These are phyloP conservation scores for Suaeda aralocaspica DNA, from an alignment of 148 eudicot genomes.

Conservation along the genomic window DNA sequence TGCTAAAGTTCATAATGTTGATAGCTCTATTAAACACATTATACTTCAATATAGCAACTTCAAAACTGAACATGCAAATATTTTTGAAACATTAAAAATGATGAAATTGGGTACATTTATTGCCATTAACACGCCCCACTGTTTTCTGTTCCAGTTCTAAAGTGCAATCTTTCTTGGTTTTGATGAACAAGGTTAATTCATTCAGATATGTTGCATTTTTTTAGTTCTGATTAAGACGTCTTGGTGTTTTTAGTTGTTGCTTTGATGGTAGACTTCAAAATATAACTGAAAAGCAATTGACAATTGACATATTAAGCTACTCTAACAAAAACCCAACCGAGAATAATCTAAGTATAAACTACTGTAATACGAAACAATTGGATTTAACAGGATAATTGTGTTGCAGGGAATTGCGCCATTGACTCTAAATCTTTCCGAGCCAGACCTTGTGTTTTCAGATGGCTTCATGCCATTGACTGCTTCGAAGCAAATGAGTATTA, in stretches of 20 bases:
- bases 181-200: background rate
- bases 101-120: background rate
- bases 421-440: constrained; percentile 67
- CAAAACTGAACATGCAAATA: no score
- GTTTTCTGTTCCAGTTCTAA: background rate
- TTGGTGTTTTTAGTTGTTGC: background rate
- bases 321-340: background rate
- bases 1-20: background rate
- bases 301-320: background rate
- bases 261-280: background rate
- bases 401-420: constrained; percentile 80
- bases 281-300: background rate
- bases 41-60: no score
- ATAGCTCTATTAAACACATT: background rate
- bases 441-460: constrained; percentile 61
- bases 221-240: no score
- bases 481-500: constrained; percentile 52
- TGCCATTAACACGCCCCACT: background rate
- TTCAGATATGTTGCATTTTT: background rate
- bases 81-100: background rate
- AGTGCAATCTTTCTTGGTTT: background rate
- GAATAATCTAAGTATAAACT: background rate
- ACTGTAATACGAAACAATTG: background rate
- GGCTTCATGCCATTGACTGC: constrained; percentile 67
- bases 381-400: background rate